Base-by-base conservation (phyloP, 2,329 filamentous ascomycete genomes). In the Penicillium polonicum region DNA sequence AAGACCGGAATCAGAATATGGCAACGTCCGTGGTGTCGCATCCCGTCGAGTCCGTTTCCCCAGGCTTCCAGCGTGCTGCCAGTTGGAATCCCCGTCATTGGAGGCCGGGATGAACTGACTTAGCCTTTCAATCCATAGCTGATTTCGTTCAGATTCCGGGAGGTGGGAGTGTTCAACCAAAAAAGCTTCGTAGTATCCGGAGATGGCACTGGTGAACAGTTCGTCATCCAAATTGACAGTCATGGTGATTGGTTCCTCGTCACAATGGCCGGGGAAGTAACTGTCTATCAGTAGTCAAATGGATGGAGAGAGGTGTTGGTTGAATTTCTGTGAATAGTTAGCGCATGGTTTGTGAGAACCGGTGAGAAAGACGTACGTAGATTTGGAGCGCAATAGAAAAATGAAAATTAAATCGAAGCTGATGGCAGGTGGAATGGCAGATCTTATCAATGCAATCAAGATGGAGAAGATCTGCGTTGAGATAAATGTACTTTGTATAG, bases 41-140 rank as follows among this genome's bases (percentile, higher is more conserved):
- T 76, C 72, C 71, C 75, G 74, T 72, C 77, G 72, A 68, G 68
- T 63, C 62, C 73, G 71, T 74, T 78, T 76, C 67, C 76, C 73
- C 66, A 72, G 70, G 65, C 70, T 72, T 57, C 71, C 70, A 46
- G 36, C 49, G 53, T 67, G 57, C 44, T 61, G 56, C 53, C 66
- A 64, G 59, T 56, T 63, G 39, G 29, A 17, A 55, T 61, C 56
- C 43, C 62, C 51, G 44, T 66, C 63, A 50, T 69, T 61, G 44
- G 54, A 13, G 48, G 61, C 59, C 27, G 72, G 68, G 55, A 77
- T 72, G 61, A 77, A 78, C 57, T 72, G 72, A 55, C 69, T 72
- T 43, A 78, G 66, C 38, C 67, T 70, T 58, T 70, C 70, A 55
- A 65, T 73, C 76, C 76, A 78, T 57, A 77, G 75, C 54, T 71